Percentiles rank a stretch among this genome's conserved stretches.
phyloP scores from a whole-genome alignment of 1,284 basidiomycete genomes.

The Trichosporon ovoides region DNA sequence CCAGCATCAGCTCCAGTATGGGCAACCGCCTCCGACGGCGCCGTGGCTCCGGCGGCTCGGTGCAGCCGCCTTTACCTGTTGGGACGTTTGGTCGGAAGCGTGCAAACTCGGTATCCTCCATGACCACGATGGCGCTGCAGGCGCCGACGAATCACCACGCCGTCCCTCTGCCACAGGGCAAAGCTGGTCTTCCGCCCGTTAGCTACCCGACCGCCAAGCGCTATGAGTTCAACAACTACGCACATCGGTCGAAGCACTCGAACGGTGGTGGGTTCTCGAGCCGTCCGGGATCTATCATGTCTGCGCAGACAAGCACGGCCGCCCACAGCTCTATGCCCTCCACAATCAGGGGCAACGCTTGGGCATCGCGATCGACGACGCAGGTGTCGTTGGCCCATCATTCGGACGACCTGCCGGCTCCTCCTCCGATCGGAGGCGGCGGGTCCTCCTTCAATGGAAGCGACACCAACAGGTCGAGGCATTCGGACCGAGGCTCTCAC shows the following conservation, averaged over 20 bases:
- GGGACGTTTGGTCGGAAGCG: slow-evolving; percentile 32
- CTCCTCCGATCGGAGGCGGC: slow-evolving; percentile 26
- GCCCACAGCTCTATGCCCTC: slow-evolving; percentile 8
- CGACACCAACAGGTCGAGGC: slow-evolving; percentile 23
- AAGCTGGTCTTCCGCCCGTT: slow-evolving; percentile 39
- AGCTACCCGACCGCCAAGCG: slow-evolving; percentile 47
- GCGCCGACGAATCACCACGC: slow-evolving; percentile 16
- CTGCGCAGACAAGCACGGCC: slow-evolving; percentile 33
- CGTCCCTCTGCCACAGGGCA: slow-evolving; percentile 30
- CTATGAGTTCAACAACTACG: slow-evolving; percentile 44
- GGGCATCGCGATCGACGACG: not conserved
- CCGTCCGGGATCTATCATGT: slow-evolving; percentile 45
- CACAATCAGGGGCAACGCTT: slow-evolving; percentile 8
- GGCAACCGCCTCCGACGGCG: slow-evolving; percentile 17
- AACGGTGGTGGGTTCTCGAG: slow-evolving; percentile 14
- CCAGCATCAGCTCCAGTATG: not conserved
- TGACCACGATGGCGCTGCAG: slow-evolving; percentile 4
- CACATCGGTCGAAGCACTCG: slow-evolving; percentile 16
- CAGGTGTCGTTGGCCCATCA: not conserved
- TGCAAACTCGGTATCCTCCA: slow-evolving; percentile 27
- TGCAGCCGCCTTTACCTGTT: slow-evolving; percentile 23
- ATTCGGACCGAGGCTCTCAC: slow-evolving; percentile 19
- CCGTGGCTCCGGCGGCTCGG: slow-evolving; percentile 37
- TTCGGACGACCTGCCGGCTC: slow-evolving; percentile 20
- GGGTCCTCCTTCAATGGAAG: slow-evolving; percentile 30